Evolutionary conservation across 2,329 filamentous ascomycete genomes (phyloP).

Genomic region (Epichloe sibirici): DNA sequence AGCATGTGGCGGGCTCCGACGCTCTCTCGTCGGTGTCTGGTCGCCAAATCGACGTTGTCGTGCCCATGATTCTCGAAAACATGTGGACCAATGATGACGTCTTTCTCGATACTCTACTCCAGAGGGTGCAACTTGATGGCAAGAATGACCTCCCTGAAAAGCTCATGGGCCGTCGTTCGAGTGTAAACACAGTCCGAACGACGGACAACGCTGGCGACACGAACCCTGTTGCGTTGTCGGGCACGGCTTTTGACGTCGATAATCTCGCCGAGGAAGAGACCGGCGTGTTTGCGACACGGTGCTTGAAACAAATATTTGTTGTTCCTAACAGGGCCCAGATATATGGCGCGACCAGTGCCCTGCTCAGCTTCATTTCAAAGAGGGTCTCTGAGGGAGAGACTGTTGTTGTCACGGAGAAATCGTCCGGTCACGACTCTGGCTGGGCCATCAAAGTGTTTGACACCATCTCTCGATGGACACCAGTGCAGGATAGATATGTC

Average conservation of each 20-base stretch:
- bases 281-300: slow-evolving; percentile 71
- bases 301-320: slow-evolving; percentile 75
- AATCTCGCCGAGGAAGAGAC: slow-evolving; percentile 83
- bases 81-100: slow-evolving; percentile 64
- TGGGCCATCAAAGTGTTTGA: slow-evolving; percentile 80
- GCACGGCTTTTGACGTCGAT: slow-evolving; percentile 77
- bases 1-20: slow-evolving; percentile 68
- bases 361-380: slow-evolving; percentile 63
- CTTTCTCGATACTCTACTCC: slow-evolving; percentile 55
- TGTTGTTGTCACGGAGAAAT: slow-evolving; percentile 37
- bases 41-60: slow-evolving; percentile 63
- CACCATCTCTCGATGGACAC: slow-evolving; percentile 73
- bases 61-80: slow-evolving; percentile 80
- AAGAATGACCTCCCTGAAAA: slow-evolving; percentile 52
- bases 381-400: slow-evolving; percentile 38
- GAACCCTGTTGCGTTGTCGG: slow-evolving; percentile 61
- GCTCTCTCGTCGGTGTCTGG: slow-evolving; percentile 62
- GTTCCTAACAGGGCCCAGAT: slow-evolving; percentile 74
- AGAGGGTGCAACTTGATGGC: slow-evolving; percentile 55
- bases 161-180: slow-evolving; percentile 55
- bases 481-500: slow-evolving; percentile 87
- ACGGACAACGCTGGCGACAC: slow-evolving; percentile 49
- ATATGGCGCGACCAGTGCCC: slow-evolving; percentile 58
- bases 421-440: slow-evolving; percentile 36
- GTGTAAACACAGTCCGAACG: slow-evolving; percentile 63